Conservation (phyloP, 23 red algal species). For the Gracilariopsis chorda region DNA sequence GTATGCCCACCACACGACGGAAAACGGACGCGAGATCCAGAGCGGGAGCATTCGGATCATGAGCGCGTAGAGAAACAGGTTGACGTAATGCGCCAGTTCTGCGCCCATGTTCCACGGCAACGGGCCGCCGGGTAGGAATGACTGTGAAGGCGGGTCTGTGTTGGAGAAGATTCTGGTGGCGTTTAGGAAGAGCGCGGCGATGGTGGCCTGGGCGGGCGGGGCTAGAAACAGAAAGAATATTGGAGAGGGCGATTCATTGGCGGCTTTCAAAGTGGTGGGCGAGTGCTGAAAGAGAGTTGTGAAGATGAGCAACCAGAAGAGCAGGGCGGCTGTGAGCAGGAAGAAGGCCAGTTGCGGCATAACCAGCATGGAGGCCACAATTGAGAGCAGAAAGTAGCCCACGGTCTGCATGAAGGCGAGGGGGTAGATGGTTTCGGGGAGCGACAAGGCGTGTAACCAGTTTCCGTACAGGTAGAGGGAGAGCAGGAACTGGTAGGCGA, state of each 20-base stretch:
- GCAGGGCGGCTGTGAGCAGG: background rate
- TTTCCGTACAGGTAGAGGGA: constrained; percentile 10
- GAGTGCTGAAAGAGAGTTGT: constrained; percentile 34
- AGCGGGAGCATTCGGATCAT: constrained; percentile 30
- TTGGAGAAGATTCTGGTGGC: background rate
- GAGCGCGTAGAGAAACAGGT: constrained; percentile 27
- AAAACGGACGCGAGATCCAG: constrained; percentile 1
- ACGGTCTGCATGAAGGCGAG: constrained; percentile 47
- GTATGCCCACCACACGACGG: constrained; percentile 39
- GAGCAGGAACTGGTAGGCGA: background rate
- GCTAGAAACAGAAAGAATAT: constrained; percentile 45
- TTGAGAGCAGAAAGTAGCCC: constrained; percentile 33
- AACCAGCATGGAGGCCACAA: background rate
- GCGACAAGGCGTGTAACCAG: background rate
- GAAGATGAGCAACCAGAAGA: constrained; percentile 41
- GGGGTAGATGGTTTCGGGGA: constrained; percentile 12
- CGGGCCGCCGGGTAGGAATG: background rate
- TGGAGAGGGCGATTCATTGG: background rate
- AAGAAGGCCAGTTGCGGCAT: background rate
- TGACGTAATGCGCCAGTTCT: constrained; percentile 1
- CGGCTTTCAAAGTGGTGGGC: background rate
- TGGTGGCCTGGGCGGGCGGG: constrained; percentile 25
- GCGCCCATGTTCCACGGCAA: background rate
- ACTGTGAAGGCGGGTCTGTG: background rate
- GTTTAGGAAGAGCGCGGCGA: background rate